Conservation (phyloP, 1,139 yeast species). For the Lipomyces yarrowii region DNA sequence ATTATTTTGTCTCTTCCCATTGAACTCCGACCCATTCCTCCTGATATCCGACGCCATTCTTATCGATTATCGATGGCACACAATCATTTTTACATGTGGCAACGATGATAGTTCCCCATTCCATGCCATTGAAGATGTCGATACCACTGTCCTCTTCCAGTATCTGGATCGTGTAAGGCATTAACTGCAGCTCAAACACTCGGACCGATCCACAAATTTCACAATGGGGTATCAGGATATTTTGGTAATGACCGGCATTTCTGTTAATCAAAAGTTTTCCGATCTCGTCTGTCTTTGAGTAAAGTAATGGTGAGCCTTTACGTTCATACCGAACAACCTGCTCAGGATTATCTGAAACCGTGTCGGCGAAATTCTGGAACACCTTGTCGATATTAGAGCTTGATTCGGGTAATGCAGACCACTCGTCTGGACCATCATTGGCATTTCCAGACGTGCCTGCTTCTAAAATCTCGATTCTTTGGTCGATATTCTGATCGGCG, state of each 20-base stretch:
- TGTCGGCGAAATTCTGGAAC: constrained; percentile 75
- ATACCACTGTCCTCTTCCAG: constrained; percentile 56
- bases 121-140: constrained; percentile 75
- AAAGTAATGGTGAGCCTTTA: constrained; percentile 68
- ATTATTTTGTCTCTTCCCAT: constrained; percentile 63
- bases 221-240: constrained; percentile 51
- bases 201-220: constrained; percentile 51
- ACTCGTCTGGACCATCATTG: constrained; percentile 26
- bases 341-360: constrained; percentile 76
- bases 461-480: constrained; percentile 16
- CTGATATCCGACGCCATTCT: constrained; percentile 70
- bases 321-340: constrained; percentile 82
- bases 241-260: constrained; percentile 38
- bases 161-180: constrained; percentile 91
- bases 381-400: constrained; percentile 54
- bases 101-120: constrained; percentile 93
- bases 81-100: constrained; percentile 78
- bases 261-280: constrained; percentile 44
- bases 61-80: constrained; percentile 57
- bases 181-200: constrained; percentile 81
- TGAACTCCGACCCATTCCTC: constrained; percentile 95
- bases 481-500: constrained; percentile 8
- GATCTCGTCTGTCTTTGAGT: constrained; percentile 62
- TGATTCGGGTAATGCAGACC: constrained; percentile 30
- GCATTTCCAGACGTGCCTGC: constrained; percentile 10